Percentiles rank a stretch among this genome's conserved stretches.
Conservation (phyloP, 768 basidiomycete genomes). For the Podaxis sp. region DNA sequence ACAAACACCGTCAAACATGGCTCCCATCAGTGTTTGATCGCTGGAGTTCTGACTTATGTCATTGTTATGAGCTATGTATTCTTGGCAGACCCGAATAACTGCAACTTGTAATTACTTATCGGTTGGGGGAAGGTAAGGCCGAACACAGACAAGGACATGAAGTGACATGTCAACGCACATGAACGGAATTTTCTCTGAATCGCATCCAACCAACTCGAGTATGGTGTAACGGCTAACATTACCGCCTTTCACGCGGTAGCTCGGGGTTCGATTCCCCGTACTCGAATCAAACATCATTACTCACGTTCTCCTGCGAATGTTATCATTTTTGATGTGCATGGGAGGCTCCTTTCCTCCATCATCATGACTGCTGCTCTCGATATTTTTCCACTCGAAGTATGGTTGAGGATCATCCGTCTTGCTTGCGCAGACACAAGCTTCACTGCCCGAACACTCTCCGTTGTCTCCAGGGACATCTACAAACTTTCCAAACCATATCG, state of each 20-base stretch:
- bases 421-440: slow-evolving; percentile 40
- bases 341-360: background rate
- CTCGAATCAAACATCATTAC: background rate
- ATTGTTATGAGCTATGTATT: background rate
- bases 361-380: background rate
- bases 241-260: slow-evolving; percentile 49
- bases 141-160: too few species aligned
- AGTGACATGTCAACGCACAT: too few species aligned
- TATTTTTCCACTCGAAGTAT: slow-evolving; percentile 41
- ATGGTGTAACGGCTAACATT: slow-evolving; percentile 62
- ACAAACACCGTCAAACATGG: background rate
- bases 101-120: too few species aligned
- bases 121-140: background rate
- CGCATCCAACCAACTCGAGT: slow-evolving; percentile 16
- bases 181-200: background rate
- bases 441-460: slow-evolving; percentile 34
- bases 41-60: background rate
- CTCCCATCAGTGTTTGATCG: background rate
- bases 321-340: background rate
- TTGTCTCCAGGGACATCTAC: slow-evolving; percentile 40
- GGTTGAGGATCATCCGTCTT: slow-evolving; percentile 40
- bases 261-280: slow-evolving; percentile 35
- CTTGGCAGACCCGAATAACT: background rate
- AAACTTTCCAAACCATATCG: slow-evolving; percentile 37
- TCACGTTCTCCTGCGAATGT: background rate